These are phyloP conservation scores for Ceriops zippeliana DNA, from an alignment of 345 rosid genomes.

Conservation along the genomic window DNA sequence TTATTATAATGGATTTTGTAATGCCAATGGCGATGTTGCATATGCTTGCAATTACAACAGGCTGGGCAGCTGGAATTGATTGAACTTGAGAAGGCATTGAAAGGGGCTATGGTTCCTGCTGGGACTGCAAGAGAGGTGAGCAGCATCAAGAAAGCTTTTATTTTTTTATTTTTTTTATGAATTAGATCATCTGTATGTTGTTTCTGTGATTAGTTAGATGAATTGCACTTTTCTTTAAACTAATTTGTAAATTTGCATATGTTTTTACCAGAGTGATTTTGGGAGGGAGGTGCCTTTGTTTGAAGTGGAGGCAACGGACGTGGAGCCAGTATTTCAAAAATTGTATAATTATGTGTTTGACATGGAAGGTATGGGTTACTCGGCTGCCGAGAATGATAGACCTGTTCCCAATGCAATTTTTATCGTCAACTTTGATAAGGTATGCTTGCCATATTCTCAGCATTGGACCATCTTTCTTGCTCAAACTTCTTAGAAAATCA, in stretches of 20 bases:
- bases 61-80: constrained; percentile 85
- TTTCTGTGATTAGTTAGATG: background rate
- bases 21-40: background rate
- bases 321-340: constrained; percentile 71
- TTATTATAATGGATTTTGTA: background rate
- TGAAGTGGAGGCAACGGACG: constrained; percentile 84
- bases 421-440: constrained; percentile 94
- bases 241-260: constrained; percentile 10
- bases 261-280: constrained; percentile 57
- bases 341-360: constrained; percentile 82
- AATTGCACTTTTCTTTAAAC: background rate
- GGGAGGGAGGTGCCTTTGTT: constrained; percentile 88
- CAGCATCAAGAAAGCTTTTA: background rate
- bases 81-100: constrained; percentile 80
- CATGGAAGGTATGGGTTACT: constrained; percentile 44
- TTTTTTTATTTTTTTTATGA: background rate
- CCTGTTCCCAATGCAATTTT: constrained; percentile 87
- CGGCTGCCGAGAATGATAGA: constrained; percentile 56
- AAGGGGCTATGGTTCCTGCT: constrained; percentile 78
- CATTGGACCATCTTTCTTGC: background rate
- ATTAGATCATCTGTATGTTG: background rate
- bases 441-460: constrained; percentile 23
- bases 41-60: constrained; percentile 32
- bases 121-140: constrained; percentile 88
- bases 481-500: background rate